Conservation (phyloP, 306 rosid genomes). For the Vicia faba region DNA sequence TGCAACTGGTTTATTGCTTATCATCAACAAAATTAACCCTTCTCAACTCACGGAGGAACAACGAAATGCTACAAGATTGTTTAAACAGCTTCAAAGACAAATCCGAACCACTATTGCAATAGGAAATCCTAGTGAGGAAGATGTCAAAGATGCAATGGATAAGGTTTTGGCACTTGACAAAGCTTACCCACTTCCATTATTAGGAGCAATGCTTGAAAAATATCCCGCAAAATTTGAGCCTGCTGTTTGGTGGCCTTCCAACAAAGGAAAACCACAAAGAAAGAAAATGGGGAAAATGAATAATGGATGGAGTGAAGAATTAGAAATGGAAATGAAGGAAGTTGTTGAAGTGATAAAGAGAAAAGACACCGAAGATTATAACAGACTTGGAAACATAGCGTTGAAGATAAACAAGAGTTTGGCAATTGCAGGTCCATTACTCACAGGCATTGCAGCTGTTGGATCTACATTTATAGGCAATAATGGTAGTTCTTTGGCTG, state of each 20-base stretch:
- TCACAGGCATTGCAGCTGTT: constrained; percentile 65
- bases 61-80: constrained; percentile 37
- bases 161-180: constrained; percentile 41
- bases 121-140: constrained; percentile 5
- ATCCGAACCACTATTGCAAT: constrained; percentile 25
- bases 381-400: constrained; percentile 60
- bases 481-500: constrained; percentile 29
- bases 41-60: constrained; percentile 39
- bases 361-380: constrained; percentile 68
- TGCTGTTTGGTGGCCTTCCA: constrained; percentile 38
- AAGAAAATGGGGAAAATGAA: constrained; percentile 25
- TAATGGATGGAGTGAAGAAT: constrained; percentile 61
- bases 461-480: constrained; percentile 52
- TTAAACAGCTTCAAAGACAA: constrained; percentile 1
- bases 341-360: constrained; percentile 50
- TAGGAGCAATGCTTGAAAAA: constrained; percentile 39
- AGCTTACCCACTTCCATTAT: constrained; percentile 39
- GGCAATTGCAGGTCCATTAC: constrained; percentile 71
- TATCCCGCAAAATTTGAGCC: constrained; percentile 36
- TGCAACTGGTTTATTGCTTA: constrained; percentile 1
- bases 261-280: not conserved
- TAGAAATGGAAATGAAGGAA: constrained; percentile 62
- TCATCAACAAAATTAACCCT: constrained; percentile 43
- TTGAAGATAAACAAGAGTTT: constrained; percentile 65
- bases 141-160: constrained; percentile 26